Evolutionary conservation across 1,284 basidiomycete species (phyloP).

Genomic region (Ceratobasidium sp.): DNA sequence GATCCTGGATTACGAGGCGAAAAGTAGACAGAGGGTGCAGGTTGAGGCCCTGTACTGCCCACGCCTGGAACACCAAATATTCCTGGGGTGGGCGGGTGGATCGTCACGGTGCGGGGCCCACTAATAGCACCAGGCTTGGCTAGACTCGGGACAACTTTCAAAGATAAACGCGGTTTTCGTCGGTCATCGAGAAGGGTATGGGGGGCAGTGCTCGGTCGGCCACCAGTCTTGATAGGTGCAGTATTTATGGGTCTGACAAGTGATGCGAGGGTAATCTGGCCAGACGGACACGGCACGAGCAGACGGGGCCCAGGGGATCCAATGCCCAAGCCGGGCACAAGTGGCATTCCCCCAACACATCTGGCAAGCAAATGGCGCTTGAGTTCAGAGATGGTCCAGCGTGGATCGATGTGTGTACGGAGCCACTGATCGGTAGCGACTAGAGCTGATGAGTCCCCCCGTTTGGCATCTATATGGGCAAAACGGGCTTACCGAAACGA

Average conservation of each 20-base stretch:
- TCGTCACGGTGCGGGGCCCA: not conserved
- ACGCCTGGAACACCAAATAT: not conserved
- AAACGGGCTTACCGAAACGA: constrained; percentile 13
- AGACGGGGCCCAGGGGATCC: constrained; percentile 1
- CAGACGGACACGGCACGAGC: not conserved
- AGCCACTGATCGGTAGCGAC: constrained; percentile 31
- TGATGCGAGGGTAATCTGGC: not conserved
- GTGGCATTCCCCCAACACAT: constrained; percentile 24
- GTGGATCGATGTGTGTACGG: constrained; percentile 18
- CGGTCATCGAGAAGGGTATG: constrained; percentile 7
- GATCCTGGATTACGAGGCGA: constrained; percentile 10
- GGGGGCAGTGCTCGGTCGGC: constrained; percentile 20
- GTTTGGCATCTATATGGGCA: not conserved
- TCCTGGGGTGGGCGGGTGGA: constrained; percentile 19
- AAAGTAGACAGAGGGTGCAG: constrained; percentile 5
- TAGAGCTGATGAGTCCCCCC: not conserved
- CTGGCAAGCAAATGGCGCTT: constrained; percentile 16
- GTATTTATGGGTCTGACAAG: not conserved
- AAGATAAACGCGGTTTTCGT: constrained; percentile 13
- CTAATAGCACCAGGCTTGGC: not conserved
- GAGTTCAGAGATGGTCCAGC: constrained; percentile 23
- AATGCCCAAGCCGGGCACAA: not conserved
- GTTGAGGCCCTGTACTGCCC: not conserved
- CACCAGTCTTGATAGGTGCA: constrained; percentile 5
- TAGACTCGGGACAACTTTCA: constrained; percentile 28